Conservation (phyloP, 305 asterid genomes). For the Fraxinus baroniana region DNA sequence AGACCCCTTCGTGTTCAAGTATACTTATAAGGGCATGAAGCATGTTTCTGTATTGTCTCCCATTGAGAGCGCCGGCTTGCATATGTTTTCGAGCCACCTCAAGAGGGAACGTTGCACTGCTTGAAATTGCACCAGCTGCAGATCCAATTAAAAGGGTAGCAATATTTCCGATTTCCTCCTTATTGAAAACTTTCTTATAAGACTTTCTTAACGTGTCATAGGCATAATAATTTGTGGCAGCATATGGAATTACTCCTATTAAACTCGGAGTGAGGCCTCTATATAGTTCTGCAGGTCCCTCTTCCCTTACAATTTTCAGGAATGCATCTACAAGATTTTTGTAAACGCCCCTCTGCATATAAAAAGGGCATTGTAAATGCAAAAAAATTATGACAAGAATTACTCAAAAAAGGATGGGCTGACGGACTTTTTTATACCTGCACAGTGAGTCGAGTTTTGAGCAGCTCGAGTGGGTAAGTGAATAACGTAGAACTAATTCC, state of each 20-base stretch:
- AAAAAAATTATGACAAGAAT: neutral
- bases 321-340: constrained; percentile 43
- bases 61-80: constrained; percentile 51
- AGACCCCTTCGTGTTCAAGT: constrained; percentile 44
- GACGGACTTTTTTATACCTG: constrained; percentile 46
- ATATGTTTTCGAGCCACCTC: constrained; percentile 52
- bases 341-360: constrained; percentile 45
- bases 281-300: constrained; percentile 47
- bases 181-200: constrained; percentile 35
- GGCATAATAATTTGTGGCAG: constrained; percentile 51
- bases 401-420: neutral
- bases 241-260: constrained; percentile 53
- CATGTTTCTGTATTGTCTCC: constrained; percentile 39
- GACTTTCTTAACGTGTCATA: constrained; percentile 45
- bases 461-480: constrained; percentile 92
- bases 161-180: constrained; percentile 45
- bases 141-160: constrained; percentile 54
- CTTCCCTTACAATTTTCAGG: constrained; percentile 39
- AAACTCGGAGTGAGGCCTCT: constrained; percentile 50
- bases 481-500: constrained; percentile 94
- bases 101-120: constrained; percentile 39
- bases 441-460: constrained; percentile 90
- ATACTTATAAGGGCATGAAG: constrained; percentile 45
- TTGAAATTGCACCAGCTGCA: constrained; percentile 49
- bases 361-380: neutral